phyloP scores from a whole-genome alignment of 345 rosid genomes.

The Murraya koenigii region DNA sequence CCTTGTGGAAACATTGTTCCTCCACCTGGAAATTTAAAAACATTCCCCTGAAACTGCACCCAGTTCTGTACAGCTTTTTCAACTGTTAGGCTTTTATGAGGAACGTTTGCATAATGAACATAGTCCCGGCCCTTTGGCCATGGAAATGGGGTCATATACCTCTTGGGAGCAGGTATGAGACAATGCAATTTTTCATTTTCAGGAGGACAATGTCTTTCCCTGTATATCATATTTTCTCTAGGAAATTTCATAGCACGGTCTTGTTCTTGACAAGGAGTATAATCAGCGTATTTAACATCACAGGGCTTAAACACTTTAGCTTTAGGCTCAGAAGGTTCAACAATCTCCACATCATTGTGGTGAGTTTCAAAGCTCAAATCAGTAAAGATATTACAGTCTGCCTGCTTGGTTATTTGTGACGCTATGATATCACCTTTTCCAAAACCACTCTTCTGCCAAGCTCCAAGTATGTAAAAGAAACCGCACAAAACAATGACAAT shows the following conservation, averaged over 20 bases:
- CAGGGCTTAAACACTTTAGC: constrained; percentile 61
- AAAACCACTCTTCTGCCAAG: constrained; percentile 95
- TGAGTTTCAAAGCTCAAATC: constrained; percentile 72
- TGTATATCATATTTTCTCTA: constrained; percentile 85
- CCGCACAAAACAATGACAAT: constrained; percentile 76
- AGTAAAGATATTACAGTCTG: constrained; percentile 59
- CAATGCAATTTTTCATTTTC: constrained; percentile 78
- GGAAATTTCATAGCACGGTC: constrained; percentile 91
- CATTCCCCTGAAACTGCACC: constrained; percentile 88
- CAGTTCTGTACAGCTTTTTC: constrained; percentile 93
- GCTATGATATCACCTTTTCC: constrained; percentile 90
- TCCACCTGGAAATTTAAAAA: constrained; percentile 96
- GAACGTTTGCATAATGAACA: constrained; percentile 90
- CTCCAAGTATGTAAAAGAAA: constrained; percentile 87
- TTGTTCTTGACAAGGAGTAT: constrained; percentile 97
- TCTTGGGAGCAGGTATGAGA: constrained; percentile 91
- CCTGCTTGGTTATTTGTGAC: constrained; percentile 54
- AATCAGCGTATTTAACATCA: constrained; percentile 71
- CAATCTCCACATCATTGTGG: constrained; percentile 66
- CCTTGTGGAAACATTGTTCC: constrained; percentile 99
- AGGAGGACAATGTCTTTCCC: constrained; percentile 94
- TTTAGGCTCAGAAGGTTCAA: constrained; percentile 50
- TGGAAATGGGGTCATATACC: constrained; percentile 83
- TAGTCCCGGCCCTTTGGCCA: constrained; percentile 98
- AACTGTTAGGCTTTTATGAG: constrained; percentile 78